A percentile compares a stretch with the other conserved stretches of the same genome.
These are phyloP conservation scores for Epithemia pelagica DNA, from an alignment of 108 stramenopile species.

Conservation along the genomic window DNA sequence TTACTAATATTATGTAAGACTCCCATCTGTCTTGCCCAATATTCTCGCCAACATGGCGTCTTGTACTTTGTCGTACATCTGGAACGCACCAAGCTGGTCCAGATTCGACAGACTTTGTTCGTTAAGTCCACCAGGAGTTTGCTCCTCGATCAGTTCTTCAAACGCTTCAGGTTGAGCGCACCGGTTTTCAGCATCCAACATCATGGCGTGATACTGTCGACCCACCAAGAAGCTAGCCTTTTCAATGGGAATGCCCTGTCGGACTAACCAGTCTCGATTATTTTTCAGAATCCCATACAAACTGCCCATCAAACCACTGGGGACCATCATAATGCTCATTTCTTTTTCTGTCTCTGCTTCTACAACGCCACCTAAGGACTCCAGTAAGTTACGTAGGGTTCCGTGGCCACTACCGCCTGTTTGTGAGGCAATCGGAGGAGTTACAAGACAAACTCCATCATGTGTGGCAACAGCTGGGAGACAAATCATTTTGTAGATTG, in stretches of 20 bases:
- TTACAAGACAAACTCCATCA: slow-evolving; percentile 36
- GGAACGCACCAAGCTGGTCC: slow-evolving; percentile 43
- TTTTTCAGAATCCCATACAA: slow-evolving; percentile 50
- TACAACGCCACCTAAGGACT: slow-evolving; percentile 44
- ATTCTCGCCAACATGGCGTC: slow-evolving; percentile 56
- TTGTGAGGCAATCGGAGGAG: slow-evolving; percentile 1
- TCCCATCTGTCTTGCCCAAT: slow-evolving; percentile 53
- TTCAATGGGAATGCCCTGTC: slow-evolving; percentile 24
- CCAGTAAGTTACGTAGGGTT: slow-evolving; percentile 1
- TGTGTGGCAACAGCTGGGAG: slow-evolving; percentile 43
- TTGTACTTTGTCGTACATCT: slow-evolving; percentile 45
- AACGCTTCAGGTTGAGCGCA: slow-evolving; percentile 39
- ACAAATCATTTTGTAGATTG: slow-evolving; percentile 80
- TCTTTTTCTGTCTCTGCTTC: slow-evolving; percentile 36
- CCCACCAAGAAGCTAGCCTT: slow-evolving; percentile 43
- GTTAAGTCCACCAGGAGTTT: slow-evolving; percentile 82
- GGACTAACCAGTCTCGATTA: slow-evolving; percentile 50
- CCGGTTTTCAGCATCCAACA: slow-evolving; percentile 47
- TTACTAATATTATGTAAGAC: not conserved
- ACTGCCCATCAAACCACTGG: slow-evolving; percentile 51
- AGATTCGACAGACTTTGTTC: slow-evolving; percentile 67
- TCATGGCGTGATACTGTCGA: slow-evolving; percentile 48
- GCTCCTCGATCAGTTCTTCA: slow-evolving; percentile 73
- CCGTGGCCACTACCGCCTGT: not conserved
- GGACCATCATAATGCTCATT: slow-evolving; percentile 55